Conservation (phyloP, 139 green algal species). For the Chlorella sorokiniana region DNA sequence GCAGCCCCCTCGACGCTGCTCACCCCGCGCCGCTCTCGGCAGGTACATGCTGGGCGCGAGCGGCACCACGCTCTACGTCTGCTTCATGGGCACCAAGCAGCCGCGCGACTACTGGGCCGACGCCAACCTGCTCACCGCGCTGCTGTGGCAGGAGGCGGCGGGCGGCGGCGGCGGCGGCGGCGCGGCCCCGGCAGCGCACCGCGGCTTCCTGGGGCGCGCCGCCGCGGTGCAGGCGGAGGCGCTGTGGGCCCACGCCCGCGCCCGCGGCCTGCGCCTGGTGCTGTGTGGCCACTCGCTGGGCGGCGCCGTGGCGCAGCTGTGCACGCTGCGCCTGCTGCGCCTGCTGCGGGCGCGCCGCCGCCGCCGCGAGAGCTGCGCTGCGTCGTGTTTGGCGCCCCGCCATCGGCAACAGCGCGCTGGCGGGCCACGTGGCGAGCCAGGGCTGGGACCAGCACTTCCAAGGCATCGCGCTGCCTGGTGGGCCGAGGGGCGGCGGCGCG, state of each 20-base stretch:
- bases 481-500: neutral
- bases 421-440: neutral
- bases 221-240: conserved; percentile 28
- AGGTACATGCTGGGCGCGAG: neutral
- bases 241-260: conserved; percentile 18
- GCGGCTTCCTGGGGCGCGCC: conserved; percentile 36
- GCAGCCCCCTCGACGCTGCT: neutral
- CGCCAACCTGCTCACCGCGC: conserved; percentile 15
- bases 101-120: conserved; percentile 12
- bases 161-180: neutral
- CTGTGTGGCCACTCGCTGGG: conserved; percentile 40
- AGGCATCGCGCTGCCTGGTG: conserved; percentile 22
- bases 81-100: conserved; percentile 40
- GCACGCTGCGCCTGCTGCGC: conserved; percentile 36
- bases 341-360: neutral
- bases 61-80: neutral
- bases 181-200: neutral
- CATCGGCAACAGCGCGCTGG: conserved; percentile 24
- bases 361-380: conserved; percentile 12
- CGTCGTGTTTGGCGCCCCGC: conserved; percentile 29
- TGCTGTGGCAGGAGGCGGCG: conserved; percentile 12
- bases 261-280: conserved; percentile 34
- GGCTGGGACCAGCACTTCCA: conserved; percentile 16
- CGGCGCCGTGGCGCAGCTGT: conserved; percentile 34
- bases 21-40: neutral